A percentile compares a stretch with the other conserved stretches of the same genome.
phyloP scores from a whole-genome alignment of 768 basidiomycete genomes.

The Wakefieldia striispora region DNA sequence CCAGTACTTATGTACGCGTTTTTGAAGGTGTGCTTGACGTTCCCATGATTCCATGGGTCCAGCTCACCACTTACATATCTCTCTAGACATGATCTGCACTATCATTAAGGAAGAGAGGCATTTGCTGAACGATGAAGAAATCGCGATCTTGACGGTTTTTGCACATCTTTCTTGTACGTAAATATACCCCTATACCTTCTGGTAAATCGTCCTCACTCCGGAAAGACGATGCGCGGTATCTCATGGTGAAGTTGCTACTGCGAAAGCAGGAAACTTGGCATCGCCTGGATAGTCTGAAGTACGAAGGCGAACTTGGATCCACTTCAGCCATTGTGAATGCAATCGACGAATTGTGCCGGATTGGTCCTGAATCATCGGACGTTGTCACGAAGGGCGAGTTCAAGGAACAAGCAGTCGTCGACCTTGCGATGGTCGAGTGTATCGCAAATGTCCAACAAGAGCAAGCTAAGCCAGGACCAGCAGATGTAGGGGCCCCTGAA shows the following conservation, averaged over 20 bases:
- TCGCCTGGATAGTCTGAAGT: conserved; percentile 44
- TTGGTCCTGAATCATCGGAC: conserved; percentile 2
- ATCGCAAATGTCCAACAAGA: conserved; percentile 1
- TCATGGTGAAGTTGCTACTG: conserved; percentile 60
- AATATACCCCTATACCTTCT: background rate
- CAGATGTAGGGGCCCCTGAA: background rate
- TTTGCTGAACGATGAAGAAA: conserved; percentile 51
- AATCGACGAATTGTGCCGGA: conserved; percentile 43
- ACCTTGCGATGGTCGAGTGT: conserved; percentile 35
- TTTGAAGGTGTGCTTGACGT: conserved; percentile 27
- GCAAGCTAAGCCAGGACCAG: conserved; percentile 6
- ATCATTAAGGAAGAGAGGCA: conserved; percentile 49
- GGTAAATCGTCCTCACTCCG: conserved; percentile 6
- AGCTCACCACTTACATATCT: conserved; percentile 7
- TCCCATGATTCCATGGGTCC: background rate
- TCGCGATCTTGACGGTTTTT: conserved; percentile 42
- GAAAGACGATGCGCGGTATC: conserved; percentile 56
- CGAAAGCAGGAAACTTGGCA: conserved; percentile 58
- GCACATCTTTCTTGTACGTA: conserved; percentile 49
- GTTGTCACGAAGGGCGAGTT: conserved; percentile 12
- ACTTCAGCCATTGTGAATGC: conserved; percentile 36
- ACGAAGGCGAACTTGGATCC: conserved; percentile 41
- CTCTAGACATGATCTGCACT: conserved; percentile 53
- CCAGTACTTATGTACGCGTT: conserved; percentile 27
- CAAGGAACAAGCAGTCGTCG: conserved; percentile 33